A percentile compares a stretch with the other conserved stretches of the same genome.
Evolutionary conservation across 306 rosid species (phyloP).

Genomic region (Gillenia trifoliata): DNA sequence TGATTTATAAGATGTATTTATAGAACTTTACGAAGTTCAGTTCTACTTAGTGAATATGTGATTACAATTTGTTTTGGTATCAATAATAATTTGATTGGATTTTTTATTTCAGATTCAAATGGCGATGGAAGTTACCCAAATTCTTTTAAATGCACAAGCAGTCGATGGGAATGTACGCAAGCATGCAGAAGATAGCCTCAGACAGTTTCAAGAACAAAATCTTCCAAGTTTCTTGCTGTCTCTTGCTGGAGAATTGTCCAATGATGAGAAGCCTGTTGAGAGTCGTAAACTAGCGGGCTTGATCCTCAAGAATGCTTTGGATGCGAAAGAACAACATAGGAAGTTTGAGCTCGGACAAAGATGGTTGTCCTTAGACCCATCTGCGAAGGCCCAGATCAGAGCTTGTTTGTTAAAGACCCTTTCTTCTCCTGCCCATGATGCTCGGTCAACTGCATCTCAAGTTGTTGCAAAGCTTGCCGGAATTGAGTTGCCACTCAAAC

Average conservation of each 20-base stretch:
- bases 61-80: neutral
- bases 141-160: conserved; percentile 88
- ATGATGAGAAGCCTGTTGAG: conserved; percentile 88
- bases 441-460: conserved; percentile 87
- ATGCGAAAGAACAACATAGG: conserved; percentile 88
- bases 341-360: conserved; percentile 75
- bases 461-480: conserved; percentile 92
- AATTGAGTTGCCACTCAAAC: conserved; percentile 85
- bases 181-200: conserved; percentile 75
- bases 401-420: conserved; percentile 70
- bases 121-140: conserved; percentile 92
- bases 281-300: conserved; percentile 80
- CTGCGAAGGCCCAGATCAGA: conserved; percentile 67
- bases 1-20: neutral
- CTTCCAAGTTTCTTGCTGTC: conserved; percentile 80
- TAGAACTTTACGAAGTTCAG: neutral
- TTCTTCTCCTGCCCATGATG: conserved; percentile 62
- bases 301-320: conserved; percentile 87
- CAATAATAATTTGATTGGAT: neutral
- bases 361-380: conserved; percentile 69
- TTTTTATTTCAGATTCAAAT: conserved; percentile 35
- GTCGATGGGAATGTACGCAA: conserved; percentile 70
- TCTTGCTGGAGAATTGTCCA: conserved; percentile 85
- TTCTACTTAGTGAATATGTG: neutral
- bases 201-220: conserved; percentile 88